phyloP scores from a whole-genome alignment of 192 early-diverging fungal species.

The Phycomyces blakesleeanus region DNA sequence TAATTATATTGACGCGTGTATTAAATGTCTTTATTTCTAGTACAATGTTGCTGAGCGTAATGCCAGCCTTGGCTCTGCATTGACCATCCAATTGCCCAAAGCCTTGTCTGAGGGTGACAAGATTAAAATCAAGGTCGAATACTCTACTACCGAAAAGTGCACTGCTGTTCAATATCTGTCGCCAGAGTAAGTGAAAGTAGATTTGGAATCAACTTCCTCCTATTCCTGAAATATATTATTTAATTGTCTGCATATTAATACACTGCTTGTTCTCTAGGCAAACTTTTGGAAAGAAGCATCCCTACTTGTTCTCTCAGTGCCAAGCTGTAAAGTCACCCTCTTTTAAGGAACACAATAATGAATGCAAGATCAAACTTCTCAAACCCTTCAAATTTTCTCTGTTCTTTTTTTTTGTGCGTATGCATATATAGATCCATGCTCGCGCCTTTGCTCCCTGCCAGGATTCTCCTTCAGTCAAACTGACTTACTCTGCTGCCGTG shows the following conservation, averaged over 20 bases:
- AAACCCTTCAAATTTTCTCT: too few relatives aligned
- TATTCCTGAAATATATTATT: too few relatives aligned
- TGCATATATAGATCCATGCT: conserved; percentile 69
- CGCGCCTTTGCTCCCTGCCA: conserved; percentile 88
- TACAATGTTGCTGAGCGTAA: conserved; percentile 55
- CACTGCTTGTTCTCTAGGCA: conserved; percentile 71
- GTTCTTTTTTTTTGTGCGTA: not conserved
- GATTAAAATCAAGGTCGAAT: conserved; percentile 63
- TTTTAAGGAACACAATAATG: too few relatives aligned
- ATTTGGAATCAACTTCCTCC: not conserved
- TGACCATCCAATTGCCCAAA: conserved; percentile 62
- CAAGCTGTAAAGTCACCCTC: conserved; percentile 51
- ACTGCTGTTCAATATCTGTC: conserved; percentile 88
- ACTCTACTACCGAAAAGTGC: conserved; percentile 76
- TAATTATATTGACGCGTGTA: conserved; percentile 4
- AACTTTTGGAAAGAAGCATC: conserved; percentile 90
- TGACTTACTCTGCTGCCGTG: conserved; percentile 82
- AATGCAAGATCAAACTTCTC: too few relatives aligned
- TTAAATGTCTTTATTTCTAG: conserved; percentile 28
- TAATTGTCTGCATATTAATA: too few relatives aligned
- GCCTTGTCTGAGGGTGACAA: conserved; percentile 37
- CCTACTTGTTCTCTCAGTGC: conserved; percentile 97
- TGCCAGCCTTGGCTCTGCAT: conserved; percentile 66
- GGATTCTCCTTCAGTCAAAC: conserved; percentile 83
- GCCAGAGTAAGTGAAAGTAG: conserved; percentile 19